phyloP scores from a whole-genome alignment of 352 stramenopile species.

The Lagenidium giganteum region DNA sequence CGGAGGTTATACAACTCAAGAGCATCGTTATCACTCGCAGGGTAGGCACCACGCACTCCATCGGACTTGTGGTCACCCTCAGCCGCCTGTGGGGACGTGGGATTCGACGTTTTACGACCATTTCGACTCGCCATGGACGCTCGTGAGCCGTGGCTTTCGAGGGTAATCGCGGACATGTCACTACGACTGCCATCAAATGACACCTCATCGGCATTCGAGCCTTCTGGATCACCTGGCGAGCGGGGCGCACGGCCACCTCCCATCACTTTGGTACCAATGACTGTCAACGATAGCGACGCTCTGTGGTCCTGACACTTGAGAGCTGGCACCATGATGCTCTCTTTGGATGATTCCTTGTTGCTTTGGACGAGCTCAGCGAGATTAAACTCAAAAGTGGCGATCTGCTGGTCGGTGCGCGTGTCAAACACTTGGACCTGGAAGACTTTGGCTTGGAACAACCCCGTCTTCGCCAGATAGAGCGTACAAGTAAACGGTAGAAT shows the following conservation, averaged over 20 bases:
- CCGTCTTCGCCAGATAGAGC: conserved; percentile 71
- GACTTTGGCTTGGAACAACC: conserved; percentile 61
- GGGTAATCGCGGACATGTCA: conserved; percentile 56
- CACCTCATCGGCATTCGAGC: conserved; percentile 29
- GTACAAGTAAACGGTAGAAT: conserved; percentile 72
- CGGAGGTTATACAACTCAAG: conserved; percentile 21
- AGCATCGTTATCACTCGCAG: conserved; percentile 12
- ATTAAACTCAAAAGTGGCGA: conserved; percentile 68
- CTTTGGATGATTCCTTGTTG: conserved; percentile 55
- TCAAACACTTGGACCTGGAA: conserved; percentile 68
- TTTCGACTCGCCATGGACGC: conserved; percentile 22
- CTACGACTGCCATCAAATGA: conserved; percentile 52
- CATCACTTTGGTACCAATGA: conserved; percentile 46
- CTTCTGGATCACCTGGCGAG: conserved; percentile 8
- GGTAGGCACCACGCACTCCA: conserved; percentile 9
- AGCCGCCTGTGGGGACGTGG: conserved; percentile 5
- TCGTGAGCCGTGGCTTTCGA: conserved; percentile 47
- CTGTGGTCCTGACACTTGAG: conserved; percentile 58
- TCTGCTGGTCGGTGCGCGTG: conserved; percentile 37
- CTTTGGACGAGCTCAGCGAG: conserved; percentile 57
- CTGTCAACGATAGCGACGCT: conserved; percentile 56
- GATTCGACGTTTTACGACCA: conserved; percentile 1
- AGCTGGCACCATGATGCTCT: conserved; percentile 48
- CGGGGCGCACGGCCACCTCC: conserved; percentile 7
- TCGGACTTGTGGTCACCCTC: conserved; percentile 16